Base-by-base conservation (phyloP, 176 grass and related monocot species). In the Oropetium thomaeum region DNA sequence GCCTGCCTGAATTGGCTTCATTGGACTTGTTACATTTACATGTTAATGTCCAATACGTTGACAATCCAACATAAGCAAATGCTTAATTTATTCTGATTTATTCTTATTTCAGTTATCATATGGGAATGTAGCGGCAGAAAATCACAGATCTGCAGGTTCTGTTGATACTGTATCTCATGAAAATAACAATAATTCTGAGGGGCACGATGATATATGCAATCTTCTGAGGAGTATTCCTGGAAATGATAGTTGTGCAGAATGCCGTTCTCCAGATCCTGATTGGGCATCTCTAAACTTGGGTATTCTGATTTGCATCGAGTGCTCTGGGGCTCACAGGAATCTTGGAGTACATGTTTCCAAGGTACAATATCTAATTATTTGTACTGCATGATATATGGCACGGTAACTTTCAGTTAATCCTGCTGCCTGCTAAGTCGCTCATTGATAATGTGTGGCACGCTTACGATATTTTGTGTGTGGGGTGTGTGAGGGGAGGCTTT, bases 331-430 rank as follows among this genome's bases (percentile, higher is more conserved):
- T 84, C 95, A 98, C 72, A 86, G 91, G 65, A 98, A 98, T 85
- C 95, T 98, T 70, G 95, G 91, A 55, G 95, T 98, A 55, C 95
- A 98, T 77, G 89, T 98, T 75, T 94, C 91, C 22, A 98, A 94
- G 95, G 95, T 98, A 33, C 73, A 42, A 79, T 52, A 69, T 65
- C 45, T 63, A 8, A 35, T 43, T 70, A 65, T 62, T 39, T 2
- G 25, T 5, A 52, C 20, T 52, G 49, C 30, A 16, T 69, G 51
- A 76, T 86, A 70, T 70, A 47, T 72, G 49, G n/a, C 73, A 43
- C 42, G 34, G 27, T 69, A 60, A 28, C 25, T 67, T 65, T 67
- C 19, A 41, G 40, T 23, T 61, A 2, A 15, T 26, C 13, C 67
- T 73, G n/a, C 53, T n/a, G 67, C 33, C 32, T 65, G 17, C 20